Evolutionary conservation across 148 eudicot species (phyloP).

Genomic region (Vaccinium vitisidaea): DNA sequence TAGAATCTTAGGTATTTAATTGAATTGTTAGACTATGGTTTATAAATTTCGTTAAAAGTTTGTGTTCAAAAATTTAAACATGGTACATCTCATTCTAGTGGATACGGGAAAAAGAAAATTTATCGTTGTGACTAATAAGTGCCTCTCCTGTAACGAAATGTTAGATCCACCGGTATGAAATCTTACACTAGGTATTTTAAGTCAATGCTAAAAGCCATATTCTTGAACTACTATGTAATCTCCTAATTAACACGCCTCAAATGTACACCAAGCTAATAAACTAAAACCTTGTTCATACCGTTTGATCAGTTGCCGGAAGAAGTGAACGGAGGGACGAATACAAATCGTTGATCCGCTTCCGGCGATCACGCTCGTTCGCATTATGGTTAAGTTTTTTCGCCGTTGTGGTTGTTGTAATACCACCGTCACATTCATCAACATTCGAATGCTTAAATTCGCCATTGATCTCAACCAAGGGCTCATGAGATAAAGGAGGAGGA

Average conservation of each 20-base stretch:
- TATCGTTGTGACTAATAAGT: too few species aligned
- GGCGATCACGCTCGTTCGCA: constrained; percentile 40
- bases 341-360: constrained; percentile 33
- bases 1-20: too few species aligned
- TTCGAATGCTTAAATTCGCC: background rate
- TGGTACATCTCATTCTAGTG: too few species aligned
- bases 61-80: too few species aligned
- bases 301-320: constrained; percentile 28
- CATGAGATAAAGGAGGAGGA: background rate
- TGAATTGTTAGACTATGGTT: too few species aligned
- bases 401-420: background rate
- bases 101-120: too few species aligned
- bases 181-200: too few species aligned
- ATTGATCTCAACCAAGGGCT: background rate
- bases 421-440: background rate
- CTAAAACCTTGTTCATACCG: constrained; percentile 8
- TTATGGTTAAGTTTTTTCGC: constrained; percentile 36
- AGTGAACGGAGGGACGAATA: constrained; percentile 40
- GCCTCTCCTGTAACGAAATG: too few species aligned
- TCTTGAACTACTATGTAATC: too few species aligned
- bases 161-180: too few species aligned
- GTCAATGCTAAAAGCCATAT: too few species aligned
- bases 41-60: too few species aligned
- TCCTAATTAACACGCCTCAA: background rate
- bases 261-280: background rate